Evolutionary conservation across 441 rosid species (phyloP).

Genomic region (Populus hybrid): DNA sequence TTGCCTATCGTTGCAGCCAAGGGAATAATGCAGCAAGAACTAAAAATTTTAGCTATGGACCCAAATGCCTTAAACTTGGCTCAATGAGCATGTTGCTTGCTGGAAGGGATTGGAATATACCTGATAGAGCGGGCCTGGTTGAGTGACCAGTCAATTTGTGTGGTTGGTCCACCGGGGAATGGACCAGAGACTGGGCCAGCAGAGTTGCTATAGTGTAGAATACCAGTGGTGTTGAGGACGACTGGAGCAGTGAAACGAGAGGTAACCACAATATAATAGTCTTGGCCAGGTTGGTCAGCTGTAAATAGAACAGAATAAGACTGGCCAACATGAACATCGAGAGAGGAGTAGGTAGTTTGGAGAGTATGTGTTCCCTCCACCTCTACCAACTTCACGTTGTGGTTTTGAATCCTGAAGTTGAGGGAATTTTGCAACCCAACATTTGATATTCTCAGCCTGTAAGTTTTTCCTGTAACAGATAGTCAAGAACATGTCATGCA

Average conservation of each 20-base stretch:
- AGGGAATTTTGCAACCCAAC: conserved; percentile 75
- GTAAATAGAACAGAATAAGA: conserved; percentile 76
- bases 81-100: not conserved
- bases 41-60: not conserved
- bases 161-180: conserved; percentile 77
- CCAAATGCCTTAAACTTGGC: not conserved
- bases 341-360: conserved; percentile 63
- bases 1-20: no score
- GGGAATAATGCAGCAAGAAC: no score
- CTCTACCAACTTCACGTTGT: conserved; percentile 78
- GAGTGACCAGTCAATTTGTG: conserved; percentile 78
- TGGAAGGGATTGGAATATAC: conserved; percentile 26
- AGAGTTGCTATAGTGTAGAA: conserved; percentile 77
- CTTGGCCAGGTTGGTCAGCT: conserved; percentile 77
- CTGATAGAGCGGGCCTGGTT: conserved; percentile 91
- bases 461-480: conserved; percentile 60
- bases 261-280: conserved; percentile 84
- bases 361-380: conserved; percentile 92
- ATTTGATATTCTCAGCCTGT: conserved; percentile 83
- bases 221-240: conserved; percentile 57
- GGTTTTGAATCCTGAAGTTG: conserved; percentile 85
- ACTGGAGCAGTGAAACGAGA: conserved; percentile 58
- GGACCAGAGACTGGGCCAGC: conserved; percentile 64
- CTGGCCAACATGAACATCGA: conserved; percentile 91
- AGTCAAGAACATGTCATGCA: not conserved